A percentile compares a stretch with the other conserved stretches of the same genome.
Conservation (phyloP, 1,139 yeast species). For the Kluyveromyces sp. region DNA sequence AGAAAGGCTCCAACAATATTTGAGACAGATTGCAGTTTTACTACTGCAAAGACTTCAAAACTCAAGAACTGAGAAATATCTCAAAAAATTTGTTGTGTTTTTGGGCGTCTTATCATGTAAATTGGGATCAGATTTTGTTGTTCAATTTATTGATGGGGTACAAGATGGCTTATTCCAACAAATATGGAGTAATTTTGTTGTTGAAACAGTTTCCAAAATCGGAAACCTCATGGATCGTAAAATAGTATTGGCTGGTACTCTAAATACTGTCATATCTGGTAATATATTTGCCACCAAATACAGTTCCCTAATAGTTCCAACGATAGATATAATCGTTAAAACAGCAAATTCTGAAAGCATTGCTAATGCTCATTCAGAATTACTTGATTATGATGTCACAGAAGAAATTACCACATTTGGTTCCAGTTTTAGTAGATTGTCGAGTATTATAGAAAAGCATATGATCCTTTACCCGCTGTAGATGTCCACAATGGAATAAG, state of each 20-base stretch:
- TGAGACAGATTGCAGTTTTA: slow-evolving; percentile 67
- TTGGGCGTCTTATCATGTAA: slow-evolving; percentile 41
- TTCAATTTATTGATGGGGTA: slow-evolving; percentile 35
- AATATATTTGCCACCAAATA: slow-evolving; percentile 37
- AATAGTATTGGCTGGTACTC: slow-evolving; percentile 64
- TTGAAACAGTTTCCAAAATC: slow-evolving; percentile 59
- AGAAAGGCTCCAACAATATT: slow-evolving; percentile 42
- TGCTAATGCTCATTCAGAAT: slow-evolving; percentile 28
- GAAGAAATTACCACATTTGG: slow-evolving; percentile 61
- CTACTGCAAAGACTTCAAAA: slow-evolving; percentile 73
- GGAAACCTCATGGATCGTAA: slow-evolving; percentile 69
- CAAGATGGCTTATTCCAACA: slow-evolving; percentile 47
- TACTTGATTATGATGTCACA: slow-evolving; percentile 34
- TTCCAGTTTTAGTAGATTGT: slow-evolving; percentile 68
- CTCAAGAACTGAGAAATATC: slow-evolving; percentile 75
- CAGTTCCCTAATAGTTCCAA: slow-evolving; percentile 38
- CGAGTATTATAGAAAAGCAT: slow-evolving; percentile 49
- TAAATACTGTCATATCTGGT: slow-evolving; percentile 39
- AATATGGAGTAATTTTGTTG: slow-evolving; percentile 52
- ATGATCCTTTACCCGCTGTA: slow-evolving; percentile 61
- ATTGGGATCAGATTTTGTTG: slow-evolving; percentile 36
- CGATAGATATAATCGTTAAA: slow-evolving; percentile 46
- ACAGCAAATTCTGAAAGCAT: slow-evolving; percentile 34
- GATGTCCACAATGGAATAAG: slow-evolving; percentile 33
- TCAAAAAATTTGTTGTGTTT: slow-evolving; percentile 63